phyloP scores from a whole-genome alignment of 2,329 filamentous ascomycete species.

The Orbilia blumenaviensis region DNA sequence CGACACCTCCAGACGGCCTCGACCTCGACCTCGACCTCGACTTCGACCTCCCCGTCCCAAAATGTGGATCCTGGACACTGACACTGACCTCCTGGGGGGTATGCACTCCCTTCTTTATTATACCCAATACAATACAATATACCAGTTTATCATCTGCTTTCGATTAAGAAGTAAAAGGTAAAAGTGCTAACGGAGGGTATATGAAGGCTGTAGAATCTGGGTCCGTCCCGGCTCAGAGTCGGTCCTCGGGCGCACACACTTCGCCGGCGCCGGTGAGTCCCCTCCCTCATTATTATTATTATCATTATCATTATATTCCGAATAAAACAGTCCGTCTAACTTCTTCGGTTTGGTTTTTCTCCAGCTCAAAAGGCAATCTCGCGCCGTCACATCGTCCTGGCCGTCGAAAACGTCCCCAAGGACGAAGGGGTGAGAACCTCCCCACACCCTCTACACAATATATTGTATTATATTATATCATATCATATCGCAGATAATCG shows the following conservation, averaged over 20 bases:
- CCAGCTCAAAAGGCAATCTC: constrained; percentile 82
- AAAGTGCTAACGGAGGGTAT: constrained; percentile 46
- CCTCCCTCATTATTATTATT: constrained; percentile 26
- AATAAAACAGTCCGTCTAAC: too few relatives aligned
- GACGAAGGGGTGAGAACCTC: constrained; percentile 71
- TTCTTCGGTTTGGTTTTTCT: too few relatives aligned
- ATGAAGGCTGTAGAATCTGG: constrained; percentile 79
- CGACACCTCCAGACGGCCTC: too few relatives aligned
- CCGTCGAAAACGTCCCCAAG: constrained; percentile 71
- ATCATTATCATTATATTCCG: too few relatives aligned
- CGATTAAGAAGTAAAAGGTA: too few relatives aligned
- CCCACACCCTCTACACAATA: constrained; percentile 30
- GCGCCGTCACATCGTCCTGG: constrained; percentile 83
- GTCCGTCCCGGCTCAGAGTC: constrained; percentile 84
- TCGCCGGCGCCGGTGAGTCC: constrained; percentile 29
- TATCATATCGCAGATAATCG: too few relatives aligned
- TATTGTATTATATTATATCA: too few relatives aligned
- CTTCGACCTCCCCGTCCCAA: not conserved
- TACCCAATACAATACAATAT: not conserved
- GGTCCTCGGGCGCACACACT: constrained; percentile 79
- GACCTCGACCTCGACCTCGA: not conserved
- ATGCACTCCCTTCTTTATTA: not conserved
- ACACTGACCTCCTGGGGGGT: constrained; percentile 40
- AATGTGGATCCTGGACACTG: constrained; percentile 52
- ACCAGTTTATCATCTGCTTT: too few relatives aligned